Conservation (phyloP, 495 filamentous ascomycete genomes). For the Aspergillus saccharolyticus region DNA sequence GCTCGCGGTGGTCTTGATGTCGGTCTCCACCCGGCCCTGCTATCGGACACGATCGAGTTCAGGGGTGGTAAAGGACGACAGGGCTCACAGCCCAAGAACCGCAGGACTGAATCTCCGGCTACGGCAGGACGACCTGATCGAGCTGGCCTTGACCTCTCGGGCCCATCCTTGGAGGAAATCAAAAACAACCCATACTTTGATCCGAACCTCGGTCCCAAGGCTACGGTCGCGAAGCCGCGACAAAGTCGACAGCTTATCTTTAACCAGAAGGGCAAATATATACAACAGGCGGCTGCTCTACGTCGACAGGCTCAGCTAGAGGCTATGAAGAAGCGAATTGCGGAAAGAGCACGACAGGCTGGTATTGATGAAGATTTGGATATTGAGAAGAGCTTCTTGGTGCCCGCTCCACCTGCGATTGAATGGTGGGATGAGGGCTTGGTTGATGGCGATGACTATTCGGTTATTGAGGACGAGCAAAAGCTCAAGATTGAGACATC, state of each 20-base stretch:
- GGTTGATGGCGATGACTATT: conserved; percentile 67
- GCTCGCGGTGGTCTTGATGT: conserved; percentile 79
- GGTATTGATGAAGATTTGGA: conserved; percentile 89
- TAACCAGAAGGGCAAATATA: conserved; percentile 96
- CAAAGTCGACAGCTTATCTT: conserved; percentile 74
- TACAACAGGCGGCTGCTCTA: conserved; percentile 83
- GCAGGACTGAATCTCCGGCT: conserved; percentile 48
- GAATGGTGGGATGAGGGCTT: conserved; percentile 99
- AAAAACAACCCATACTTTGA: conserved; percentile 86
- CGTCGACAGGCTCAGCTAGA: conserved; percentile 83
- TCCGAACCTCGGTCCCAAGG: conserved; percentile 59
- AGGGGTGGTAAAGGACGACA: conserved; percentile 55
- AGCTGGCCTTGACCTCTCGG: conserved; percentile 63
- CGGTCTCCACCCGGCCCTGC: conserved; percentile 78
- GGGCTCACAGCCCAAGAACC: conserved; percentile 51
- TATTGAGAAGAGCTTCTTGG: conserved; percentile 79
- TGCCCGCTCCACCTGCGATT: conserved; percentile 76
- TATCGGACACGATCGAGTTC: conserved; percentile 65
- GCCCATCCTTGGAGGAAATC: conserved; percentile 62
- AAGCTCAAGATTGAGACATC: conserved; percentile 68
- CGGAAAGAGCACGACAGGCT: conserved; percentile 73
- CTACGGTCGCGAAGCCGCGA: conserved; percentile 56
- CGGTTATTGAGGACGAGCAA: conserved; percentile 55
- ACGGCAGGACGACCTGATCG: conserved; percentile 41
- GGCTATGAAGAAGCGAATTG: conserved; percentile 89